Evolutionary conservation across 306 rosid genomes (phyloP), one percentile per base, ranked within the genome.

Genomic region (Vigna mungo): DNA sequence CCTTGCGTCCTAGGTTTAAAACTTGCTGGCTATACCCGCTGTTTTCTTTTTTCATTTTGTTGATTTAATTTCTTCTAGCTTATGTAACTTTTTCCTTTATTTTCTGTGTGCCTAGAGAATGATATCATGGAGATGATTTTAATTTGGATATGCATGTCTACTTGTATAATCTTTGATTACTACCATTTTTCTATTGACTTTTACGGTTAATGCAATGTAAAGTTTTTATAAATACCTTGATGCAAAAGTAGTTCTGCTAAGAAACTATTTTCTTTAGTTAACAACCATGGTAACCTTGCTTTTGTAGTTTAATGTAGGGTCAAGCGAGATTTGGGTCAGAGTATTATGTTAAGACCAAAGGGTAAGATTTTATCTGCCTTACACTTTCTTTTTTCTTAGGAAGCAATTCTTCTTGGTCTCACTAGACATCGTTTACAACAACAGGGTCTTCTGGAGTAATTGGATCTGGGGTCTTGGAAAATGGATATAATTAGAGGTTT

Each of bases 261-360:
- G 47, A 60, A 65, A 34, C 9, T 77, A 43, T 72, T 81, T 30
- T 52, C 71, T 48, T 81, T 15, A 25, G 52, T 49, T 62, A 52
- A 44, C 41, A 77, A 72, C 68, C 30, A 20, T 60, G 75, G 51
- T n/a, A 60, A 71, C 77, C 11, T 63, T 86, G 56, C 48, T 79
- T 81, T 78, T 86, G 87, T 74, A 90, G 96, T 75, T 55, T 82
- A 80, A 66, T 72, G 84, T 87, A 53, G 78, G 87, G 88, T 58
- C 88, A 80, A 72, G 44, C 80, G 61, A 67, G 86, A 74, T 74
- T 60, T 86, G 74, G 85, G 77, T 72, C 90, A 75, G 52, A 79
- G 84, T 81, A 77, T 85, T 30, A 48, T 76, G 44, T 47, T 78
- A 12, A 82, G 80, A 74, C 79, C 53, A 34, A 83, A 63, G 51